A percentile compares a stretch with the other conserved stretches of the same genome.
phyloP scores from a whole-genome alignment of 177 flowering plant genomes.

The Telopea speciosissima region DNA sequence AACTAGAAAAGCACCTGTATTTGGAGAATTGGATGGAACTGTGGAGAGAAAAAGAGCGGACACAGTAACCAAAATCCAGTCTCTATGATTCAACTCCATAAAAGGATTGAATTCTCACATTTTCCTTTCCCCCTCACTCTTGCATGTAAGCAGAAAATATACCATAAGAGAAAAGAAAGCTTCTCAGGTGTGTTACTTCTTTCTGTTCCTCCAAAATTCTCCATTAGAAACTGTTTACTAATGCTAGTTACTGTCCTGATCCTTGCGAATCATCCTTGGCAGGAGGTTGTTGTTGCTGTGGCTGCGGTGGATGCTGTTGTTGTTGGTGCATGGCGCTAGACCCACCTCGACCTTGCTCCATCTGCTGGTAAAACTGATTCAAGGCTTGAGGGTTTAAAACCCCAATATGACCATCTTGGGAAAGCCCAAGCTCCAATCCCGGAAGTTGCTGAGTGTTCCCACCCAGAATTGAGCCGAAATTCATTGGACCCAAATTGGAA shows the following conservation, averaged over 20 bases:
- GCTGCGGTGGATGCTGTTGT: constrained; percentile 21
- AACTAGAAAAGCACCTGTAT: constrained; percentile 13
- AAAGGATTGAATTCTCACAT: constrained; percentile 7
- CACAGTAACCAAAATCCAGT: constrained; percentile 11
- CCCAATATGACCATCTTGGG: constrained; percentile 42
- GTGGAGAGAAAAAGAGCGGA: constrained; percentile 20
- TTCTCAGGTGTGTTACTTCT: background rate
- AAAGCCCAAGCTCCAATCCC: constrained; percentile 40
- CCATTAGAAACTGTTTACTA: background rate
- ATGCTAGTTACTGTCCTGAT: constrained; percentile 16
- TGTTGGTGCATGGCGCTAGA: constrained; percentile 19
- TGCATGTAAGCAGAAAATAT: background rate
- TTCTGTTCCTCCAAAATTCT: background rate
- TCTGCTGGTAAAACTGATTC: constrained; percentile 33
- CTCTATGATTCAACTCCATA: constrained; percentile 10
- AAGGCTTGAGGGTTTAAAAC: constrained; percentile 29
- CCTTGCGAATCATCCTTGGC: constrained; percentile 38
- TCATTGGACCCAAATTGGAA: constrained; percentile 28
- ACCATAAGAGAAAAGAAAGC: constrained; percentile 2
- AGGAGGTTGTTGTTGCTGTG: constrained; percentile 14
- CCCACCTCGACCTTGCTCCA: constrained; percentile 22
- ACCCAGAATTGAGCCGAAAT: constrained; percentile 23
- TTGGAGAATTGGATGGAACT: constrained; percentile 23
- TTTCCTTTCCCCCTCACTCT: constrained; percentile 8
- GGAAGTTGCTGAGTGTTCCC: constrained; percentile 28